Evolutionary conservation across 768 basidiomycete genomes (phyloP).

Genomic region (Tricholoma furcatifolium): DNA sequence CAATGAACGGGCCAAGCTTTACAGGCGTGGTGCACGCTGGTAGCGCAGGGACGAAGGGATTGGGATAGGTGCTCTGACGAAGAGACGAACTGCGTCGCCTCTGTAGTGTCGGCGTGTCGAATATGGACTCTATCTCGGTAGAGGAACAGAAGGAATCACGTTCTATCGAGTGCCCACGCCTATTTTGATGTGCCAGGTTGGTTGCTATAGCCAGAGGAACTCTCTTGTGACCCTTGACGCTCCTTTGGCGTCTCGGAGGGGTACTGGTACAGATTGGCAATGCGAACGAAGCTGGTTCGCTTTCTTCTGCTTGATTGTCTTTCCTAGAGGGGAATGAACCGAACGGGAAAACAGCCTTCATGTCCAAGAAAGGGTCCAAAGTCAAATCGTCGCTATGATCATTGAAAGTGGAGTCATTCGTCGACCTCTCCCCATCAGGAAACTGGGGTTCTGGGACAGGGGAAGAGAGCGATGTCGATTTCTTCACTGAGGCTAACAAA

Average conservation of each 20-base stretch:
- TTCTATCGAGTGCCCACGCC: neutral
- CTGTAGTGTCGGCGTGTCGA: constrained; percentile 6
- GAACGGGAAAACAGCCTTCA: constrained; percentile 4
- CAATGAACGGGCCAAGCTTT: neutral
- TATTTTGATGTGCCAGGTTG: constrained; percentile 6
- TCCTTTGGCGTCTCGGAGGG: constrained; percentile 6
- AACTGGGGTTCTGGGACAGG: neutral
- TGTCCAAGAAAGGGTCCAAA: constrained; percentile 10
- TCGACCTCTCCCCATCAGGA: neutral
- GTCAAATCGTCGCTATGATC: neutral
- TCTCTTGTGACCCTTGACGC: constrained; percentile 15
- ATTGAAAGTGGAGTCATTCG: neutral
- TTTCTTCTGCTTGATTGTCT: neutral
- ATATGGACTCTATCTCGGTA: constrained; percentile 1
- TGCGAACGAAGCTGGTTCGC: neutral
- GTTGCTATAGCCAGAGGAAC: constrained; percentile 11
- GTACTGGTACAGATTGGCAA: constrained; percentile 14
- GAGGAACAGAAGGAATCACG: neutral
- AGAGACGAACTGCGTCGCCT: constrained; percentile 11
- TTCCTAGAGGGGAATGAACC: neutral
- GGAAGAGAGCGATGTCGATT: neutral
- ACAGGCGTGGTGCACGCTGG: constrained; percentile 2
- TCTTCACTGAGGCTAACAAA: constrained; percentile 8
- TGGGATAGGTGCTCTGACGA: constrained; percentile 5
- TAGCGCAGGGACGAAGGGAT: constrained; percentile 10